Evolutionary conservation across 2,329 filamentous ascomycete genomes (phyloP).

Genomic region (Claviceps cyperi): DNA sequence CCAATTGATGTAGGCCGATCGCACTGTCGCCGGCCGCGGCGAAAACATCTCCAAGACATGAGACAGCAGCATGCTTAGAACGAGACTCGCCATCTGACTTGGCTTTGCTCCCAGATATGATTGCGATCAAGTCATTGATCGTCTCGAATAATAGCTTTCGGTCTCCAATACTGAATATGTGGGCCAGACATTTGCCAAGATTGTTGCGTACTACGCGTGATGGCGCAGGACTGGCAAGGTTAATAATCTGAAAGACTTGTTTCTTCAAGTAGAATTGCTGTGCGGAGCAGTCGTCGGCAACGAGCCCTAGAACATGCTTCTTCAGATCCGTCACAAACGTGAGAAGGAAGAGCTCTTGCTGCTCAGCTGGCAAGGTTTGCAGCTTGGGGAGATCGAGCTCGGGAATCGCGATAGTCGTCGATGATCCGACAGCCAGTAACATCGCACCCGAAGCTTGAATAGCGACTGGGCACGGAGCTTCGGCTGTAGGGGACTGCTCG

Average conservation of each 20-base stretch:
- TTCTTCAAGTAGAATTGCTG: constrained; percentile 89
- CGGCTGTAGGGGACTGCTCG: constrained; percentile 6
- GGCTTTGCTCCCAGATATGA: constrained; percentile 59
- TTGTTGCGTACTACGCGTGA: constrained; percentile 85
- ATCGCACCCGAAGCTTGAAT: constrained; percentile 7
- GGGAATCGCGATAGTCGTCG: constrained; percentile 36
- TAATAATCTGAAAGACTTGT: constrained; percentile 87
- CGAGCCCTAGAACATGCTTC: constrained; percentile 62
- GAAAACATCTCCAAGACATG: constrained; percentile 79
- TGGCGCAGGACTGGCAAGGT: constrained; percentile 67
- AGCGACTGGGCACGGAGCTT: neutral
- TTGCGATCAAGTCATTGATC: constrained; percentile 69
- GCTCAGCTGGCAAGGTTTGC: constrained; percentile 76
- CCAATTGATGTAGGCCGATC: constrained; percentile 65
- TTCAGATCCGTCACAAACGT: constrained; percentile 75
- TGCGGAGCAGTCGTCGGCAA: constrained; percentile 65
- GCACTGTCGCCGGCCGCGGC: constrained; percentile 88
- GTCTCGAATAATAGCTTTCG: constrained; percentile 88
- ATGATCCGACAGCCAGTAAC: constrained; percentile 15
- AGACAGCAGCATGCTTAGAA: constrained; percentile 73
- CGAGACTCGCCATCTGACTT: constrained; percentile 63
- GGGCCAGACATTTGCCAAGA: constrained; percentile 67
- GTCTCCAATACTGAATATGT: constrained; percentile 73
- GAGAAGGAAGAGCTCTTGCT: constrained; percentile 88
- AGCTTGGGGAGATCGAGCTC: constrained; percentile 87